A percentile compares a stretch with the other conserved stretches of the same genome.
Evolutionary conservation across 352 stramenopile genomes (phyloP).

Genomic region (Lagenidium sp.): DNA sequence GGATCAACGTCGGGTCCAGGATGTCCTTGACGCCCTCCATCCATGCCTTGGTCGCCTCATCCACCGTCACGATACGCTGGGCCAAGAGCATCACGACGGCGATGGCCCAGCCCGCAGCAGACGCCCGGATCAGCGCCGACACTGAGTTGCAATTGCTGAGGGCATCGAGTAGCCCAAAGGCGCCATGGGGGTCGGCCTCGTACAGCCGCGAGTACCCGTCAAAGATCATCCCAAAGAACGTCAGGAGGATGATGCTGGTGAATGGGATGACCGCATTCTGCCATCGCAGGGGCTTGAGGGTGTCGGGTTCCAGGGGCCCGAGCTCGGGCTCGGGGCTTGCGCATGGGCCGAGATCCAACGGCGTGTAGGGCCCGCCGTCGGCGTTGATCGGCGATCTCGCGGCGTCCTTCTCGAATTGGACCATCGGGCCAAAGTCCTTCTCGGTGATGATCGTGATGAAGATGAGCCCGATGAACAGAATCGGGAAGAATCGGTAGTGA

Average conservation of each 20-base stretch:
- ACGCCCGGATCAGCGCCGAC: constrained; percentile 65
- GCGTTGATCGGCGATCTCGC: constrained; percentile 60
- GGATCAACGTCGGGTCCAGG: constrained; percentile 84
- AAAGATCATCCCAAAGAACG: constrained; percentile 84
- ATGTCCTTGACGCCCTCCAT: constrained; percentile 90
- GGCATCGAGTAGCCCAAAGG: constrained; percentile 54
- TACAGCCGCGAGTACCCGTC: constrained; percentile 59
- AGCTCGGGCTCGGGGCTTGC: constrained; percentile 61
- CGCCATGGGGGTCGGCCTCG: constrained; percentile 26
- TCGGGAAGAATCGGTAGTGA: constrained; percentile 84
- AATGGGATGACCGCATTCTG: constrained; percentile 85
- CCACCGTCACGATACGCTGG: constrained; percentile 80
- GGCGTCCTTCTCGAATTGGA: constrained; percentile 78
- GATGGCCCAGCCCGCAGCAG: constrained; percentile 65
- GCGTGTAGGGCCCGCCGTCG: constrained; percentile 38
- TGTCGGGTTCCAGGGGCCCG: constrained; percentile 58
- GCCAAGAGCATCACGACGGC: constrained; percentile 58
- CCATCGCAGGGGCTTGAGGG: constrained; percentile 63
- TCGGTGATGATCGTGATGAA: constrained; percentile 88
- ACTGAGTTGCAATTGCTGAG: constrained; percentile 77
- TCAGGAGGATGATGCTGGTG: constrained; percentile 68
- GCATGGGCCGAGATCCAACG: constrained; percentile 50
- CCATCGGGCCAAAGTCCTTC: constrained; percentile 84
- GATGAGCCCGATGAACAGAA: constrained; percentile 85
- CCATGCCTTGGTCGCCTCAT: constrained; percentile 84